These are phyloP conservation scores for Triticum monococcum DNA, from an alignment of 176 grass and related monocot species.

Conservation along the genomic window DNA sequence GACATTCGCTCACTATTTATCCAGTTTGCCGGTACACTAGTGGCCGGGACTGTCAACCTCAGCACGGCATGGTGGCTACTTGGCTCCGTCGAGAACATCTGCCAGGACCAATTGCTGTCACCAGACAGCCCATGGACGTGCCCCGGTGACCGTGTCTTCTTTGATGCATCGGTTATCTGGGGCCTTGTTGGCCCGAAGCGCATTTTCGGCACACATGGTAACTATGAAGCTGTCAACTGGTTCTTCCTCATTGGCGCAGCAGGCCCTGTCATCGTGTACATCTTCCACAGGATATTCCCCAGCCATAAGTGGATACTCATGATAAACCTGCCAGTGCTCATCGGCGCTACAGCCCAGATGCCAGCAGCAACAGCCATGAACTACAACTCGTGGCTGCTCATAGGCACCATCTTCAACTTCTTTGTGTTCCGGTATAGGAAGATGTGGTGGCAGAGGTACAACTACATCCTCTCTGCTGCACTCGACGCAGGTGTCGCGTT, in stretches of 20 bases:
- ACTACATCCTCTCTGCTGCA: slow-evolving; percentile 51
- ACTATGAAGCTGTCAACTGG: slow-evolving; percentile 63
- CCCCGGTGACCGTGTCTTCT: not conserved
- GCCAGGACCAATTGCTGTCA: slow-evolving; percentile 40
- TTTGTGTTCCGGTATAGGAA: slow-evolving; percentile 41
- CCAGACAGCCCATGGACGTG: slow-evolving; percentile 34
- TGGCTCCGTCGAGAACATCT: slow-evolving; percentile 53
- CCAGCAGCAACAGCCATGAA: slow-evolving; percentile 40
- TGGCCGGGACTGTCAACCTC: slow-evolving; percentile 66
- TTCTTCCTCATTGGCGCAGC: slow-evolving; percentile 62
- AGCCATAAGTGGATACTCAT: slow-evolving; percentile 56
- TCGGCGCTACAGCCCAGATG: slow-evolving; percentile 62
- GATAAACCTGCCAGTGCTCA: slow-evolving; percentile 78
- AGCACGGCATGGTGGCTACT: slow-evolving; percentile 68
- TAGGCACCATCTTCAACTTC: too few species aligned
- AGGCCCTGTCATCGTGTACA: slow-evolving; percentile 62
- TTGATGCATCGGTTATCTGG: slow-evolving; percentile 84
- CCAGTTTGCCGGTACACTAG: slow-evolving; percentile 60
- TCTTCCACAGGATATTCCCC: slow-evolving; percentile 58
- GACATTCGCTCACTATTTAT: not conserved
- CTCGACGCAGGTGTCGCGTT: slow-evolving; percentile 76
- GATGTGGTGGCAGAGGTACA: slow-evolving; percentile 43
- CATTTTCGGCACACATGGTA: slow-evolving; percentile 60
- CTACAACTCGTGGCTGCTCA: too few species aligned
- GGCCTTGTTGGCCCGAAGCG: slow-evolving; percentile 54